A percentile compares a stretch with the other conserved stretches of the same genome.
These are phyloP conservation scores for Aquilaria agallochum DNA, from an alignment of 441 rosid genomes.

Conservation along the genomic window DNA sequence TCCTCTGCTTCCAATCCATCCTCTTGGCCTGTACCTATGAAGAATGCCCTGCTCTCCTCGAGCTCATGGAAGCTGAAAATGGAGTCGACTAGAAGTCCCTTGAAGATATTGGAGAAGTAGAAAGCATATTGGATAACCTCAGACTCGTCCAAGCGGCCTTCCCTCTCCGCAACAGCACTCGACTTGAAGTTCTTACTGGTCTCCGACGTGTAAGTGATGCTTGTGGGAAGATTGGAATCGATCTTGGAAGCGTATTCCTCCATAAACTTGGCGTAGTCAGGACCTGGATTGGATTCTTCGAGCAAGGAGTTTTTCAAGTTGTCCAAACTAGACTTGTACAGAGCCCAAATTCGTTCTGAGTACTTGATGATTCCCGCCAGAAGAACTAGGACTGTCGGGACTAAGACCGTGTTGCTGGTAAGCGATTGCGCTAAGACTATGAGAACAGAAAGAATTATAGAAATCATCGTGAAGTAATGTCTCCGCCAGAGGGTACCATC, in stretches of 20 bases:
- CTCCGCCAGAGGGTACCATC: constrained; percentile 26
- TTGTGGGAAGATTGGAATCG: too few relatives aligned
- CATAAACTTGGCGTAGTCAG: too few relatives aligned
- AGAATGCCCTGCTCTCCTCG: constrained; percentile 21
- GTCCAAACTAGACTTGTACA: constrained; percentile 16
- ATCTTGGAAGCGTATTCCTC: too few relatives aligned
- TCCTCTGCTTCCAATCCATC: constrained; percentile 4
- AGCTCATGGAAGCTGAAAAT: constrained; percentile 19
- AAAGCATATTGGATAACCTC: constrained; percentile 19
- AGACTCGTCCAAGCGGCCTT: constrained; percentile 4
- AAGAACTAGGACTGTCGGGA: constrained; percentile 13
- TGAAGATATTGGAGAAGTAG: constrained; percentile 21
- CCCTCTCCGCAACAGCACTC: not conserved
- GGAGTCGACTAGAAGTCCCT: constrained; percentile 23
- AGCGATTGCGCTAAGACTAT: constrained; percentile 17
- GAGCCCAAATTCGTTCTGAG: constrained; percentile 17
- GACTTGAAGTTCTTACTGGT: constrained; percentile 13
- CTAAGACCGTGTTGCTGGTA: constrained; percentile 6
- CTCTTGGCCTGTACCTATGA: not conserved
- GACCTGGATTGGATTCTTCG: constrained; percentile 3
- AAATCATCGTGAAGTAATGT: constrained; percentile 18
- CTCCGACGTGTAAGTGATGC: not conserved
- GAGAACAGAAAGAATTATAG: constrained; percentile 10
- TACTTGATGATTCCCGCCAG: constrained; percentile 22
- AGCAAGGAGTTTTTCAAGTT: constrained; percentile 15